Evolutionary conservation across 495 filamentous ascomycete species (phyloP).

Genomic region (Choiromyces venosus): DNA sequence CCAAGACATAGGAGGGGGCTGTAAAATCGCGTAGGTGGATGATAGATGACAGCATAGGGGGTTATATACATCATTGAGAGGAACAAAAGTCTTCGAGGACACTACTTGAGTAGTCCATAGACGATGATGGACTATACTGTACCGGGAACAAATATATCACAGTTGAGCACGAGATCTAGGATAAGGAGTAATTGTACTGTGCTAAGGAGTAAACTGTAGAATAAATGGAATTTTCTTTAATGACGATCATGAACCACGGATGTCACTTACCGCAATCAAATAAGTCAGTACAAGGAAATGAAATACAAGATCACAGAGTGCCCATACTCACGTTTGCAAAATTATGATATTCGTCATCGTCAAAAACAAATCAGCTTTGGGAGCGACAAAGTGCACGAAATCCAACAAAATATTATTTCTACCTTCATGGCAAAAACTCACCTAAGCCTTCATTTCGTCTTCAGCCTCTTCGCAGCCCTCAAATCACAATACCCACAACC

Average conservation of each 20-base stretch:
- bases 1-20: not conserved
- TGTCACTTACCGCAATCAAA: not conserved
- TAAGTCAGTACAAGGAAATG: not conserved
- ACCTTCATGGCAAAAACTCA: not conserved
- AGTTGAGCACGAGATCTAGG: not conserved
- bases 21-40: not conserved
- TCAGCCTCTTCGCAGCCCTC: not conserved
- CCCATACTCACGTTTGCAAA: not conserved
- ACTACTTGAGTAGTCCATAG: not conserved
- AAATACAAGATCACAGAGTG: not conserved
- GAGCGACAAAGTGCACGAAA: not conserved
- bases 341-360: not conserved
- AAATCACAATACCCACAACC: not conserved
- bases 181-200: not conserved
- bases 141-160: too few relatives aligned
- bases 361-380: not conserved
- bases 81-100: not conserved
- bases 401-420: not conserved
- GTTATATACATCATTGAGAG: not conserved
- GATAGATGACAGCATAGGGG: not conserved
- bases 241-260: not conserved
- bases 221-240: not conserved
- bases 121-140: not conserved
- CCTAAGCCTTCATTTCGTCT: not conserved
- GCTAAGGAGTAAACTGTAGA: not conserved